These are phyloP conservation scores for Thelonectria rubi DNA, from an alignment of 2,329 filamentous ascomycete species.

Conservation along the genomic window DNA sequence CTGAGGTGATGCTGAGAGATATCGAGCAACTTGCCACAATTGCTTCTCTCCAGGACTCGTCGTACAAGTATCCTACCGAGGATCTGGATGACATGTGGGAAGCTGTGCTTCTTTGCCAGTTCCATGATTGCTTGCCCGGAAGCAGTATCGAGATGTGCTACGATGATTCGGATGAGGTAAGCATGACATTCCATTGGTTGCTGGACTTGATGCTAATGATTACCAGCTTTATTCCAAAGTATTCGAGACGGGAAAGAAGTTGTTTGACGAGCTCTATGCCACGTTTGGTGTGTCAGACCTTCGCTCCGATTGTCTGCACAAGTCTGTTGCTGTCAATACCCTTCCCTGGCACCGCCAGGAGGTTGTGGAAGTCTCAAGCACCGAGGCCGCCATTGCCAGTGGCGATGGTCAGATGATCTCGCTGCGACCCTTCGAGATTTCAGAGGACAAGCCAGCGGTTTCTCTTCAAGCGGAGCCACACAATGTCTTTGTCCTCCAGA, in stretches of 20 bases:
- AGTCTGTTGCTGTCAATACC: slow-evolving; percentile 79
- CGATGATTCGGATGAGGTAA: slow-evolving; percentile 85
- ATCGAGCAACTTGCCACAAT: slow-evolving; percentile 89
- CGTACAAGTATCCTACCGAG: slow-evolving; percentile 91
- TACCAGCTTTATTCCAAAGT: slow-evolving; percentile 79
- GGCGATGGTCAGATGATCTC: slow-evolving; percentile 63
- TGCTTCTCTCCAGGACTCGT: slow-evolving; percentile 75
- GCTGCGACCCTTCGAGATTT: slow-evolving; percentile 60
- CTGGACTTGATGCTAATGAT: slow-evolving; percentile 15
- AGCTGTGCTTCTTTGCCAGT: slow-evolving; percentile 88
- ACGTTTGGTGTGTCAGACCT: slow-evolving; percentile 69
- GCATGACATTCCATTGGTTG: slow-evolving; percentile 17
- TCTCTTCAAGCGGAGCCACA: slow-evolving; percentile 59
- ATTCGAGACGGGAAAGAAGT: slow-evolving; percentile 77
- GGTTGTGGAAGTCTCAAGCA: slow-evolving; percentile 70
- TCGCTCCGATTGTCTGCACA: slow-evolving; percentile 51
- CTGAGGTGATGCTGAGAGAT: slow-evolving; percentile 86
- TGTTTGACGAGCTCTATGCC: slow-evolving; percentile 75
- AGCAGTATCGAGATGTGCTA: slow-evolving; percentile 99
- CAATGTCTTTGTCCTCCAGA: slow-evolving; percentile 80
- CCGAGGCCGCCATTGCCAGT: slow-evolving; percentile 62
- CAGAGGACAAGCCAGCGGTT: slow-evolving; percentile 58
- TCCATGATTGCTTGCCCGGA: slow-evolving; percentile 96
- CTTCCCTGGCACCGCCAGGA: slow-evolving; percentile 85
- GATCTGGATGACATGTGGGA: slow-evolving; percentile 99